Percentiles rank a stretch among this genome's conserved stretches.
Conservation (phyloP, 805 yeast genomes). For the Candida bentonensis region DNA sequence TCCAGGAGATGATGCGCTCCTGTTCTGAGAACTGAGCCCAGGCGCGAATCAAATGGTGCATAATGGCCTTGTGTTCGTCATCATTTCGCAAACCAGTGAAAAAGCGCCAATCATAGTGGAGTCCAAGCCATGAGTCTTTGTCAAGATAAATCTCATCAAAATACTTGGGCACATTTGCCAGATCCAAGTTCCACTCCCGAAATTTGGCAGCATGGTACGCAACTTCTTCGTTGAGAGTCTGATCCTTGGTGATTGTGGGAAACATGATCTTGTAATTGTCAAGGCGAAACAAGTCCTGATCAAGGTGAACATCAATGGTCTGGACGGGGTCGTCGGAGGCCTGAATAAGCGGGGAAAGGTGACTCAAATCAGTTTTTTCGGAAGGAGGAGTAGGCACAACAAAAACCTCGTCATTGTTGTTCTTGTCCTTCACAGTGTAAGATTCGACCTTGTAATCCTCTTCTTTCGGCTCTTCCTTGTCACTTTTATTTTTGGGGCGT, state of each 20-base stretch:
- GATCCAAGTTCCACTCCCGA: slow-evolving; percentile 6
- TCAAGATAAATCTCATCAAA: slow-evolving; percentile 10
- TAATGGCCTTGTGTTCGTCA: slow-evolving; percentile 28
- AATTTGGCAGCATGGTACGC: neutral
- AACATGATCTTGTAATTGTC: slow-evolving; percentile 3
- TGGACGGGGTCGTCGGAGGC: slow-evolving; percentile 1
- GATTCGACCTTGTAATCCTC: slow-evolving; percentile 4
- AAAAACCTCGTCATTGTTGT: slow-evolving; percentile 7
- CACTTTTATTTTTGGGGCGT: slow-evolving; percentile 2
- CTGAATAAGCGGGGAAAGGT: neutral
- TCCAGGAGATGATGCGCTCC: slow-evolving; percentile 31
- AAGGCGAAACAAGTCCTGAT: slow-evolving; percentile 8
- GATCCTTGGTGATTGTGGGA: neutral
- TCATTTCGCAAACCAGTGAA: slow-evolving; percentile 32
- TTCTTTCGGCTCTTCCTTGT: slow-evolving; percentile 5
- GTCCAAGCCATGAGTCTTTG: slow-evolving; percentile 13
- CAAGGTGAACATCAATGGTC: slow-evolving; percentile 6
- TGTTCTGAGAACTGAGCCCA: slow-evolving; percentile 33
- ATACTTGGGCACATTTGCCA: slow-evolving; percentile 9
- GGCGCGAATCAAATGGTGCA: slow-evolving; percentile 32
- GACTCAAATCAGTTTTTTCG: neutral
- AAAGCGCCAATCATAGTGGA: slow-evolving; percentile 53
- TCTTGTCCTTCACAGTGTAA: slow-evolving; percentile 6
- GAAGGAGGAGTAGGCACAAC: neutral
- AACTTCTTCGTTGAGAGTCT: slow-evolving; percentile 7